Conservation (phyloP, 2,329 filamentous ascomycete genomes). For the Penicillium oxalicum region DNA sequence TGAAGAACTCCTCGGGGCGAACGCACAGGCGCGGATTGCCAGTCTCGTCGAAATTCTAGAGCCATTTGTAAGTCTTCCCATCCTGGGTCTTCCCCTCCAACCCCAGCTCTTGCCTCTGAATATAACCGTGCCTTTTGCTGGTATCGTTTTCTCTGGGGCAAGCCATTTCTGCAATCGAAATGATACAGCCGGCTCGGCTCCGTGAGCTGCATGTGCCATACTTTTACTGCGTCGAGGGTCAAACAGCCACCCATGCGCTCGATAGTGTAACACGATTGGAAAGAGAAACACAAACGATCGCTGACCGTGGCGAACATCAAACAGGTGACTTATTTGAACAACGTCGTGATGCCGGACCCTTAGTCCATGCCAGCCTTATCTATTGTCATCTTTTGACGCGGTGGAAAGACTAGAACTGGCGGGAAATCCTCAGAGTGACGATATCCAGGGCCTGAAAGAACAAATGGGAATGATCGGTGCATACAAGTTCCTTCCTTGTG, state of each 20-base stretch:
- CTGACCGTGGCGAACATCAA: constrained; percentile 23
- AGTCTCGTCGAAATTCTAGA: constrained; percentile 62
- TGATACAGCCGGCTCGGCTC: background rate
- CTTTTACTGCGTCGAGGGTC: background rate
- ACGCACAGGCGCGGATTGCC: constrained; percentile 60
- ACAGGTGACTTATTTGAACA: constrained; percentile 66
- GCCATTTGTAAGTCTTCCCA: constrained; percentile 63
- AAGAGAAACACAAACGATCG: constrained; percentile 2
- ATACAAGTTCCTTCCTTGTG: too few species aligned
- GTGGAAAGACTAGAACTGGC: too few species aligned
- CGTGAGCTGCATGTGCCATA: constrained; percentile 3
- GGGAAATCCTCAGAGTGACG: too few species aligned
- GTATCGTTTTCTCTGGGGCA: too few species aligned
- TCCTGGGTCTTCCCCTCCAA: background rate
- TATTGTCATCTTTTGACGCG: too few species aligned
- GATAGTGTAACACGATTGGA: too few species aligned
- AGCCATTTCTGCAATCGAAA: too few species aligned
- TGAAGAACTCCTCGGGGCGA: constrained; percentile 54
- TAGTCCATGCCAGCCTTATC: too few species aligned
- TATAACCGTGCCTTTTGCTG: too few species aligned
- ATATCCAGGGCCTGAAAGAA: too few species aligned
- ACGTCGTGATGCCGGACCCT: constrained; percentile 65
- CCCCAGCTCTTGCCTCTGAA: background rate
- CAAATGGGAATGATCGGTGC: too few species aligned
- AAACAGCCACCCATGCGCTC: too few species aligned